Percentiles rank a stretch among this genome's conserved stretches.
These are phyloP conservation scores for Physcomitrium patens DNA, from an alignment of 225 moss, liverwort and hornwort species.

Conservation along the genomic window DNA sequence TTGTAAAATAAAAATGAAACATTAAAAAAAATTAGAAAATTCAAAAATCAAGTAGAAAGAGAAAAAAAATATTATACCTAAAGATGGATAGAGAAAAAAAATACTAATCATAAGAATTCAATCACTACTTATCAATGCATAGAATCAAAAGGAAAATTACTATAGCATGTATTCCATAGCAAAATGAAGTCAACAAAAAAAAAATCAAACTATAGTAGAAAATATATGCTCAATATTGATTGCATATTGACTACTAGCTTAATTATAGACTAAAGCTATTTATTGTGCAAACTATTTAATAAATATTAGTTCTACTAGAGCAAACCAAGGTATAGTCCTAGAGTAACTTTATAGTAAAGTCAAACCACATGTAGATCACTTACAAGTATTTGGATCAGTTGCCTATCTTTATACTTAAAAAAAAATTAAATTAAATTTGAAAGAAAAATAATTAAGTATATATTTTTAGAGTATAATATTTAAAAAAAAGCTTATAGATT, in stretches of 20 bases:
- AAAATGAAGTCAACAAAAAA: too few relatives aligned
- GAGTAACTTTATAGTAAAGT: background rate
- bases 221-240: background rate
- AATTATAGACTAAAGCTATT: background rate
- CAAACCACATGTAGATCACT: constrained; percentile 7
- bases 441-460: background rate
- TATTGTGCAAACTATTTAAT: background rate
- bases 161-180: background rate
- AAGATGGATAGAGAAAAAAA: background rate
- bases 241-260: background rate
- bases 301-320: background rate
- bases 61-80: too few relatives aligned
- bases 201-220: background rate
- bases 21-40: background rate
- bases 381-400: background rate
- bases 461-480: background rate
- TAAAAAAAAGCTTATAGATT: background rate
- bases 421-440: too few relatives aligned
- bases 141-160: background rate
- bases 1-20: background rate
- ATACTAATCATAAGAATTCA: background rate
- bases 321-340: background rate
- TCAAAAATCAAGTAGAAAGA: too few relatives aligned
- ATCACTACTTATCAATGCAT: background rate
- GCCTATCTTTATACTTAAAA: background rate